A percentile compares a stretch with the other conserved stretches of the same genome.
These are phyloP conservation scores for Immersiella caudata DNA, from an alignment of 495 filamentous ascomycete species.

Conservation along the genomic window DNA sequence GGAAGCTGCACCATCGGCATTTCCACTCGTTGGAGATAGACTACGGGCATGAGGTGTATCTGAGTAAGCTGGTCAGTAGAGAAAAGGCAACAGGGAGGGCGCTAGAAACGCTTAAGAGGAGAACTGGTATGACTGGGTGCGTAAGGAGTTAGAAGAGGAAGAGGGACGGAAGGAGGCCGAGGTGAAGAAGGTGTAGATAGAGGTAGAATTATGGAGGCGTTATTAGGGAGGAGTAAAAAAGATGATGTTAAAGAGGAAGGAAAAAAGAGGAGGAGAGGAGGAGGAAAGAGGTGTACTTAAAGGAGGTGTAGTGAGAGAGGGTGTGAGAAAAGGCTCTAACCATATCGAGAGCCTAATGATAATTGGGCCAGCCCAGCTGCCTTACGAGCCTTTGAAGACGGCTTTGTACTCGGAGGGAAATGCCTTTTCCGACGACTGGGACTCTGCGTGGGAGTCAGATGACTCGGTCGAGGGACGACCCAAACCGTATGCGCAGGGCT, in stretches of 20 bases:
- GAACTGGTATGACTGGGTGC: slow-evolving; percentile 55
- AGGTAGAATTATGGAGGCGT: slow-evolving; percentile 53
- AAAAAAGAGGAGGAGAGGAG: slow-evolving; percentile 47
- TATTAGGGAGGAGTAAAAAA: slow-evolving; percentile 46
- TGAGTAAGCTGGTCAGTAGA: slow-evolving; percentile 49
- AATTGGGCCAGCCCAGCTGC: slow-evolving; percentile 44
- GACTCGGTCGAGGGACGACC: background rate
- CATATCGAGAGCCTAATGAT: slow-evolving; percentile 40
- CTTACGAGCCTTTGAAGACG: slow-evolving; percentile 39
- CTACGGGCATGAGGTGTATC: slow-evolving; percentile 49
- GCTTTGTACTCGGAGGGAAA: slow-evolving; percentile 42
- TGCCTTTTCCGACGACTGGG: background rate
- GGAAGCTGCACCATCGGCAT: slow-evolving; percentile 56
- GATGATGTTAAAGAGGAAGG: slow-evolving; percentile 34
- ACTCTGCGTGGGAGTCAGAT: slow-evolving; percentile 9
- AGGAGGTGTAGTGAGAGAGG: slow-evolving; percentile 50
- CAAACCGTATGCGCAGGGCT: background rate
- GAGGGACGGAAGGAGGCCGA: slow-evolving; percentile 55
- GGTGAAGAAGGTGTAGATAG: slow-evolving; percentile 54
- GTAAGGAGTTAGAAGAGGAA: slow-evolving; percentile 48
- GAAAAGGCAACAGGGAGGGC: slow-evolving; percentile 45
- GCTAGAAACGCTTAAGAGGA: slow-evolving; percentile 52
- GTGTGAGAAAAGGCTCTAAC: slow-evolving; percentile 42
- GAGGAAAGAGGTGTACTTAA: slow-evolving; percentile 49
- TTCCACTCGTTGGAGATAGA: slow-evolving; percentile 53